These are phyloP conservation scores for Thermomucor indicae-seudaticae DNA, from an alignment of 371 early-diverging fungal genomes.

Conservation along the genomic window DNA sequence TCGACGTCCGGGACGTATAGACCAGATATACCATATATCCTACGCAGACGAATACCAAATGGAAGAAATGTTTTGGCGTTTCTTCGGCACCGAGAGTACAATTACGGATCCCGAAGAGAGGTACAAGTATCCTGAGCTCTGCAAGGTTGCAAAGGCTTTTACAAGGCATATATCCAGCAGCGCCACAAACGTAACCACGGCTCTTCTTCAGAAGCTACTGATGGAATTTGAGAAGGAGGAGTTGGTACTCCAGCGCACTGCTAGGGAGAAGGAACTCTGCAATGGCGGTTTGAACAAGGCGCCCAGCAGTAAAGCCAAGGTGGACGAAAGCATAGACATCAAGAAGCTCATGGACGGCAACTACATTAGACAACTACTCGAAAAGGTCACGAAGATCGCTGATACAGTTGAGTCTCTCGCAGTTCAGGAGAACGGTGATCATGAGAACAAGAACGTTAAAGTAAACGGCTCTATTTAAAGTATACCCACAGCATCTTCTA, in stretches of 20 bases:
- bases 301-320: not conserved
- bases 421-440: too few relatives aligned
- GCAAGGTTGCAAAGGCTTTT: not conserved
- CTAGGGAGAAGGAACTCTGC: too few relatives aligned
- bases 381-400: too few relatives aligned
- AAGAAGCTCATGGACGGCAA: not conserved
- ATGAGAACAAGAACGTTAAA: too few relatives aligned
- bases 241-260: too few relatives aligned
- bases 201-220: not conserved
- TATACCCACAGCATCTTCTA: too few relatives aligned
- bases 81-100: constrained; percentile 16
- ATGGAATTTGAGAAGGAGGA: not conserved
- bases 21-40: constrained; percentile 80
- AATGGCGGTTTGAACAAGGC: not conserved
- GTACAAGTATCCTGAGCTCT: not conserved
- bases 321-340: not conserved
- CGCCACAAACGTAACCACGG: not conserved
- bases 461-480: too few relatives aligned
- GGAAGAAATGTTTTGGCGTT: constrained; percentile 48
- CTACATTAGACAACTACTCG: not conserved
- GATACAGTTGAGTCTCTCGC: too few relatives aligned
- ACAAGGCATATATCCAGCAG: not conserved
- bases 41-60: constrained; percentile 70
- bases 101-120: not conserved
- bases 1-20: constrained; percentile 95